A percentile compares a stretch with the other conserved stretches of the same genome.
These are phyloP conservation scores for Cystobasidium sp. DNA, from an alignment of 1,284 basidiomycete species.

Conservation along the genomic window DNA sequence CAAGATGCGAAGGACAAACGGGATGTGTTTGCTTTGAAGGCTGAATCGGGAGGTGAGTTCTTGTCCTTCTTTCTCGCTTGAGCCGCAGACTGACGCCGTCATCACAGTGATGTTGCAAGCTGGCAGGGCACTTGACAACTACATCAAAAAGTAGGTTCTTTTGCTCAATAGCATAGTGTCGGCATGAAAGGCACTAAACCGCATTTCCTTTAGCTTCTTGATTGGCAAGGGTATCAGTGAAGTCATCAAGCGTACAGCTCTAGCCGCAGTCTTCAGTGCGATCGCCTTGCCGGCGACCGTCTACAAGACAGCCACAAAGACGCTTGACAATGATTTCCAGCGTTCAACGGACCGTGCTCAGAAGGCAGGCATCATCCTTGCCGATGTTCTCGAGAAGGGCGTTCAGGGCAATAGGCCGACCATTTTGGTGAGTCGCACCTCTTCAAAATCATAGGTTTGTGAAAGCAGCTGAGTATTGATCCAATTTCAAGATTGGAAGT, in stretches of 20 bases:
- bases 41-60: conserved; percentile 57
- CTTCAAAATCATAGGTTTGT: no score
- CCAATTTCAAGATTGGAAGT: conserved; percentile 64
- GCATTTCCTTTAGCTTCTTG: conserved; percentile 53
- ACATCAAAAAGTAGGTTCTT: conserved; percentile 57
- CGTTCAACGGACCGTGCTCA: conserved; percentile 58
- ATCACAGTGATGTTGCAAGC: conserved; percentile 57
- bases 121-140: conserved; percentile 59
- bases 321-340: conserved; percentile 57
- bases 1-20: conserved; percentile 54
- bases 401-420: conserved; percentile 65
- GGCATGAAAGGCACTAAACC: neutral
- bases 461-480: no score
- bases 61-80: no score
- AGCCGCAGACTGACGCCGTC: no score
- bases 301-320: conserved; percentile 55
- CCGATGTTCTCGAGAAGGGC: conserved; percentile 62
- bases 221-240: conserved; percentile 59
- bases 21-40: conserved; percentile 59
- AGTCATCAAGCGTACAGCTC: conserved; percentile 63
- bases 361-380: conserved; percentile 63
- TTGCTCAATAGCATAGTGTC: no score
- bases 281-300: conserved; percentile 61
- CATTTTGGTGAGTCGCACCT: conserved; percentile 57
- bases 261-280: conserved; percentile 63